phyloP scores from a whole-genome alignment of 1,284 basidiomycete genomes.

The Porodaedalea pini region DNA sequence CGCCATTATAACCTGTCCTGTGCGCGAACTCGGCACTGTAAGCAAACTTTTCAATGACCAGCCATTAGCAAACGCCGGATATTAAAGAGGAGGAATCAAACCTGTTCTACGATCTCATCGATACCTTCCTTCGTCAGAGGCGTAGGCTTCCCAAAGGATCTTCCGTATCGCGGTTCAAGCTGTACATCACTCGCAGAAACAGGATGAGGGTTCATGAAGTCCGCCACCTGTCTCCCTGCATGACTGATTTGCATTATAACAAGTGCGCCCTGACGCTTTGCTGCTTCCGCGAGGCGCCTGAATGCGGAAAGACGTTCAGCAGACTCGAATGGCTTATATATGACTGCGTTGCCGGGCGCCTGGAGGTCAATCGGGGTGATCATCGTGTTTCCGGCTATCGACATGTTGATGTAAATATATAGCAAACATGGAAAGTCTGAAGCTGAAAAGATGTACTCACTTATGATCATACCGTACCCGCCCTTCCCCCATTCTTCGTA shows the following conservation, averaged over 20 bases:
- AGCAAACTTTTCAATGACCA: slow-evolving; percentile 27
- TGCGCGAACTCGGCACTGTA: slow-evolving; percentile 32
- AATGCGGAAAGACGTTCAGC: slow-evolving; percentile 33
- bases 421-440: neutral
- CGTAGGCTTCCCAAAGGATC: slow-evolving; percentile 30
- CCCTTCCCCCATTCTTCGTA: slow-evolving; percentile 11
- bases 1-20: slow-evolving; percentile 34
- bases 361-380: slow-evolving; percentile 14
- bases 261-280: slow-evolving; percentile 38
- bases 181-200: slow-evolving; percentile 32
- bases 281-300: slow-evolving; percentile 31
- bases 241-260: slow-evolving; percentile 41
- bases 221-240: slow-evolving; percentile 30
- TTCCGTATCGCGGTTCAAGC: slow-evolving; percentile 7
- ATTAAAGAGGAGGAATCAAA: neutral
- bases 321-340: slow-evolving; percentile 18
- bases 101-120: slow-evolving; percentile 31
- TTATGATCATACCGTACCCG: slow-evolving; percentile 6
- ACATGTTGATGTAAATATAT: neutral
- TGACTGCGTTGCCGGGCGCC: slow-evolving; percentile 15
- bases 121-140: slow-evolving; percentile 31
- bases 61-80: neutral
- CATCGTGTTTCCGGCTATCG: slow-evolving; percentile 3
- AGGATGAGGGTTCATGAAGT: slow-evolving; percentile 28
- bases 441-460: neutral